Percentiles rank a stretch among this genome's conserved stretches.
phyloP scores from a whole-genome alignment of 345 rosid genomes.

The Sonneratia alba region DNA sequence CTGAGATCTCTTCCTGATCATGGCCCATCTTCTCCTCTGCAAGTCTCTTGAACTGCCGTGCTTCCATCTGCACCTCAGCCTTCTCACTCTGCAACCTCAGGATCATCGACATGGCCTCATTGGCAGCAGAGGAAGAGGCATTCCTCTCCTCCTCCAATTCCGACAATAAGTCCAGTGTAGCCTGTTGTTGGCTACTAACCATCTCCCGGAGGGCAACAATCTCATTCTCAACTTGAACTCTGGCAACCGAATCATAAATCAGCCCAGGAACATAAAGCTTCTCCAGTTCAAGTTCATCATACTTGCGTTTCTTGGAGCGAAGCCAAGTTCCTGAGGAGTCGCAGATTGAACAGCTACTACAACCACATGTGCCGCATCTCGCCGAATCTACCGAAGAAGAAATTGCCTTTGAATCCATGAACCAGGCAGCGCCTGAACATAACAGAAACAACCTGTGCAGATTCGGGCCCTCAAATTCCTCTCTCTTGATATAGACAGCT shows the following conservation, averaged over 20 bases:
- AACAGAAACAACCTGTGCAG: not conserved
- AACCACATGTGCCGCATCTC: conserved; percentile 53
- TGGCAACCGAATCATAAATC: conserved; percentile 40
- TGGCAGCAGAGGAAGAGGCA: conserved; percentile 87
- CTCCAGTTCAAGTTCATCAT: conserved; percentile 48
- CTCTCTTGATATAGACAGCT: not conserved
- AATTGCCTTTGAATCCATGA: conserved; percentile 47
- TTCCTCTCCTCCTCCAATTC: conserved; percentile 93
- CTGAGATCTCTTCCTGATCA: conserved; percentile 69
- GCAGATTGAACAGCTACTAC: conserved; percentile 30
- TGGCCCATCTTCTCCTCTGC: conserved; percentile 88
- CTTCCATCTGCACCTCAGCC: conserved; percentile 87
- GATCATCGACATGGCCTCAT: conserved; percentile 97
- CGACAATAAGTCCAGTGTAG: conserved; percentile 49
- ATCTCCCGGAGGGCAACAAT: conserved; percentile 60
- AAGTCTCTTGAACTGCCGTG: conserved; percentile 77
- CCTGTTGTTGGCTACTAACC: conserved; percentile 57
- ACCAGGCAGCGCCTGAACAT: conserved; percentile 19
- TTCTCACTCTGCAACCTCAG: conserved; percentile 89
- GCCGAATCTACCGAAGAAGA: conserved; percentile 23
- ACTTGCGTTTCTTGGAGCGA: conserved; percentile 63
- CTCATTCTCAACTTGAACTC: conserved; percentile 75
- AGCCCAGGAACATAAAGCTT: conserved; percentile 46
- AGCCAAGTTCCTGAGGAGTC: conserved; percentile 34
- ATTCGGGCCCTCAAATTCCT: not conserved